Conservation (phyloP, 495 filamentous ascomycete species). For the Lophiotrema nucula region DNA sequence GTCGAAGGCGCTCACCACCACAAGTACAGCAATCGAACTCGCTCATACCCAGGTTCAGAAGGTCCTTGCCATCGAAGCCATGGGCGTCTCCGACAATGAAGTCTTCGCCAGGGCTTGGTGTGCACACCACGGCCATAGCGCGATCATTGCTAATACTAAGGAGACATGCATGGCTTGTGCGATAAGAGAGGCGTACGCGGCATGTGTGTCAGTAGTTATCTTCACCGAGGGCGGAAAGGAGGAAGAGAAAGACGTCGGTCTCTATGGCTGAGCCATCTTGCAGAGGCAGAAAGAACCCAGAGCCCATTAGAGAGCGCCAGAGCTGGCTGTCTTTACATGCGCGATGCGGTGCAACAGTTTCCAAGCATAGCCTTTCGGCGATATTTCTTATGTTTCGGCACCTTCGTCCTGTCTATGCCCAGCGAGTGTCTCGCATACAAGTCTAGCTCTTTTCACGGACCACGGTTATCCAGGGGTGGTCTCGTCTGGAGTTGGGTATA, state of each 20-base stretch:
- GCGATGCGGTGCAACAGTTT: too few species aligned
- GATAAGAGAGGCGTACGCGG: conserved; percentile 69
- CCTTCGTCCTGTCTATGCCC: too few species aligned
- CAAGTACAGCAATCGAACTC: not conserved
- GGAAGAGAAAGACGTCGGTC: conserved; percentile 35
- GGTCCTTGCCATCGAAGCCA: conserved; percentile 68
- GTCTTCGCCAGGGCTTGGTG: conserved; percentile 74
- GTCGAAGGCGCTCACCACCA: conserved; percentile 21
- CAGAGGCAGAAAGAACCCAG: too few species aligned
- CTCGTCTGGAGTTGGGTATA: too few species aligned
- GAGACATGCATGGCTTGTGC: conserved; percentile 72
- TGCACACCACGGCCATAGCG: conserved; percentile 64
- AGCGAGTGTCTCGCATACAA: too few species aligned
- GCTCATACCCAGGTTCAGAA: conserved; percentile 49
- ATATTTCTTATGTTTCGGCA: too few species aligned
- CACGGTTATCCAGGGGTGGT: too few species aligned
- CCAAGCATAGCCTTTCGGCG: too few species aligned
- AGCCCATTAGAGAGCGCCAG: too few species aligned
- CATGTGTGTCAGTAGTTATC: conserved; percentile 67
- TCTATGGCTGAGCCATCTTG: conserved; percentile 1
- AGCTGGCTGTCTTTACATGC: too few species aligned
- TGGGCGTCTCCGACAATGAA: conserved; percentile 69
- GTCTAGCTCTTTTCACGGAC: too few species aligned
- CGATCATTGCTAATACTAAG: conserved; percentile 63
- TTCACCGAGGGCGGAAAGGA: conserved; percentile 51